Percentiles rank a stretch among this genome's conserved stretches.
Conservation (phyloP, 2,329 filamentous ascomycete species). For the Sporothrix globosa region DNA sequence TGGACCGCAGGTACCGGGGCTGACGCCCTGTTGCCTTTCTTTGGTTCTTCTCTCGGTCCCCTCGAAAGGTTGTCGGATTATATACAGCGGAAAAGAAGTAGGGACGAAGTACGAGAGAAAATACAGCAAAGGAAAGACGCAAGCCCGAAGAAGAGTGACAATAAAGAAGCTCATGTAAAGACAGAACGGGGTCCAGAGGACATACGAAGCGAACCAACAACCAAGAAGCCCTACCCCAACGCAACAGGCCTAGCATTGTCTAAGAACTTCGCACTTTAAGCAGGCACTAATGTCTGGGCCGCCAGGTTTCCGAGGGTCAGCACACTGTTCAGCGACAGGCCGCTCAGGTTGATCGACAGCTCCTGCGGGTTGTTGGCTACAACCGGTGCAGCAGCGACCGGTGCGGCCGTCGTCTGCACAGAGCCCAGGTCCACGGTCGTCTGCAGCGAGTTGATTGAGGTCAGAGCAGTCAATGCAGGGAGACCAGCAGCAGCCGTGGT, state of each 20-base stretch:
- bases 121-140: not conserved
- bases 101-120: not conserved
- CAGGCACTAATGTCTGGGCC: conserved; percentile 37
- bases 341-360: conserved; percentile 46
- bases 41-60: not conserved
- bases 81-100: conserved; percentile 30
- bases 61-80: conserved; percentile 19
- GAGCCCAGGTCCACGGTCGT: conserved; percentile 41
- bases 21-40: not conserved
- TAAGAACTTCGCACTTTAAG: not conserved
- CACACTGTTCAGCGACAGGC: conserved; percentile 49
- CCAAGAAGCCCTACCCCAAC: not conserved
- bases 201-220: conserved; percentile 1
- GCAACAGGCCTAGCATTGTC: not conserved
- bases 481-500: conserved; percentile 29
- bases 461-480: conserved; percentile 16
- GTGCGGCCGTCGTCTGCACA: conserved; percentile 36
- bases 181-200: conserved; percentile 1
- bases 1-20: not conserved
- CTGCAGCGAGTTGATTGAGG: conserved; percentile 34
- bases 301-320: conserved; percentile 51
- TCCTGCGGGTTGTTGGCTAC: conserved; percentile 39
- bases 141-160: not conserved
- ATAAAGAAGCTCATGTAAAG: conserved; percentile 7
- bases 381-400: conserved; percentile 37